Percentiles rank a stretch among this genome's conserved stretches.
Conservation (phyloP, 2,329 filamentous ascomycete genomes). For the Macrophomina phaseolina region DNA sequence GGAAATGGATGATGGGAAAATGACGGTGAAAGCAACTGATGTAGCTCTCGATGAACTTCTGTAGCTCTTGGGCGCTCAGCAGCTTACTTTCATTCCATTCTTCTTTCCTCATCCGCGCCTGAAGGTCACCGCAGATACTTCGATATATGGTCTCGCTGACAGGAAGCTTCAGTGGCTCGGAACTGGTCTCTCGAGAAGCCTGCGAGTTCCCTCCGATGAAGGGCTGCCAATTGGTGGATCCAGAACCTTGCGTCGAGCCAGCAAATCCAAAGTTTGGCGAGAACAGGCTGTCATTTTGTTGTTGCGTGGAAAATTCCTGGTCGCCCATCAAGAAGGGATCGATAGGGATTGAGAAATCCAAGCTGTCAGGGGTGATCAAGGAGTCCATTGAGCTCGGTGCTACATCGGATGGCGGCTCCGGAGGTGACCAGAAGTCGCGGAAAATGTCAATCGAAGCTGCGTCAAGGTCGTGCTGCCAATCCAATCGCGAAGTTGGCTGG, state of each 20-base stretch:
- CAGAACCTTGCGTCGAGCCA: not conserved
- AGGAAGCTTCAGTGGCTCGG: constrained; percentile 2
- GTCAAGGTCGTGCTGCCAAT: constrained; percentile 12
- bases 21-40: constrained; percentile 43
- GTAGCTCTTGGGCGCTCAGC: constrained; percentile 34
- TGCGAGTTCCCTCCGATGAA: not conserved
- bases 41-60: constrained; percentile 39
- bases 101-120: constrained; percentile 23
- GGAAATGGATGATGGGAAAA: constrained; percentile 42
- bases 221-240: not conserved
- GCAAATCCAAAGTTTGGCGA: not conserved
- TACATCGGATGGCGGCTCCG: constrained; percentile 7
- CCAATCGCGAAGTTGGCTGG: constrained; percentile 3
- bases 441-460: constrained; percentile 21
- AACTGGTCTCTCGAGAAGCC: not conserved
- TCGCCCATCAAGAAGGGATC: constrained; percentile 16
- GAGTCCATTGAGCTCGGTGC: constrained; percentile 4
- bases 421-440: constrained; percentile 25
- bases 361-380: constrained; percentile 14
- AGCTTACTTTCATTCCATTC: constrained; percentile 29
- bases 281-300: not conserved
- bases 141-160: constrained; percentile 22
- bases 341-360: constrained; percentile 20
- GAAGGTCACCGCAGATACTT: constrained; percentile 30
- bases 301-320: not conserved